These are phyloP conservation scores for Citrus sp. DNA, from an alignment of 345 rosid species.

Conservation along the genomic window DNA sequence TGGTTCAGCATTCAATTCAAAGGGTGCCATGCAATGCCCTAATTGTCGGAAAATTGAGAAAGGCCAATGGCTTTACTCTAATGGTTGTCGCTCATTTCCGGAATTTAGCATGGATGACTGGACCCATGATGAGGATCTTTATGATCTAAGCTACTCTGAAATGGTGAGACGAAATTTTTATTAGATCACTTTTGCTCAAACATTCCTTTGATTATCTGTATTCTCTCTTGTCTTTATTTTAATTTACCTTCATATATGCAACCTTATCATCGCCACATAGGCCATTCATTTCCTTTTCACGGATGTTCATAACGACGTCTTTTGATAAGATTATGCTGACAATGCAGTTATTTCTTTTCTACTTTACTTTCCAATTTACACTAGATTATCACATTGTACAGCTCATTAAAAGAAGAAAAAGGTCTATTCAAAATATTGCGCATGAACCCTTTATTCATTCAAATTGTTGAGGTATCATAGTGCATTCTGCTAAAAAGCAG, in stretches of 20 bases:
- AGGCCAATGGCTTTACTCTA: conserved; percentile 98
- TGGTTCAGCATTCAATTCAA: conserved; percentile 95
- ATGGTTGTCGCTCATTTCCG: conserved; percentile 67
- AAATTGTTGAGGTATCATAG: not conserved
- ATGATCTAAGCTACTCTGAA: conserved; percentile 79
- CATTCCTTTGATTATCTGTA: not conserved
- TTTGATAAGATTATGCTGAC: not conserved
- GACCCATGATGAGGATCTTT: conserved; percentile 87
- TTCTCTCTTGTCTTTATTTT: conserved; percentile 1
- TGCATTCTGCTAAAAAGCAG: not conserved
- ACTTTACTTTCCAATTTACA: not conserved
- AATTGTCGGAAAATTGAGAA: conserved; percentile 96
- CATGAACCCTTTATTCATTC: not conserved
- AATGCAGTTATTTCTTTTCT: not conserved
- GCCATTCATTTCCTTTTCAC: no score
- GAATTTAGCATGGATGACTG: conserved; percentile 88
- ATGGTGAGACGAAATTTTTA: conserved; percentile 40
- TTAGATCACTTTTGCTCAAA: not conserved
- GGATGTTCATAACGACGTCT: not conserved
- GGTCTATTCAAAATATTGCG: not conserved
- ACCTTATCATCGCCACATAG: not conserved
- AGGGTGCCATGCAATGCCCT: conserved; percentile 99
- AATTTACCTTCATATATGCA: not conserved
- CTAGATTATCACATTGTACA: not conserved
- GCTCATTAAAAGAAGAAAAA: not conserved